Evolutionary conservation across 192 early-diverging fungal species (phyloP).

Genomic region (Linnemannia elongata): DNA sequence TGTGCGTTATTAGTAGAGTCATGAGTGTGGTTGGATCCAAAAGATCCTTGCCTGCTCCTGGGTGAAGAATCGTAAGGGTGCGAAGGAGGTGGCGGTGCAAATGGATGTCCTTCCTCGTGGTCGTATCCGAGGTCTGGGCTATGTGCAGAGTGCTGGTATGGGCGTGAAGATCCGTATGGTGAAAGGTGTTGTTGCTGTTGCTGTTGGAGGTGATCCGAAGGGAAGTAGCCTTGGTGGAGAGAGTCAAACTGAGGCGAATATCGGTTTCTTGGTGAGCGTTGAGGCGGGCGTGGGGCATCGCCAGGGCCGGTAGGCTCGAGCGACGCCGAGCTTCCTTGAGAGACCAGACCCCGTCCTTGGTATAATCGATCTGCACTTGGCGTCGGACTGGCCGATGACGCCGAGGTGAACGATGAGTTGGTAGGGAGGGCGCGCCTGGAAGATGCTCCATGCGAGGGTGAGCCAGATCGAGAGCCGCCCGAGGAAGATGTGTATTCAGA

Average conservation of each 20-base stretch:
- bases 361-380: conserved; percentile 39
- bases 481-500: conserved; percentile 29
- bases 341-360: conserved; percentile 29
- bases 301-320: conserved; percentile 11
- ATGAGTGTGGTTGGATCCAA: conserved; percentile 17
- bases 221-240: neutral
- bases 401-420: conserved; percentile 48
- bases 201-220: neutral
- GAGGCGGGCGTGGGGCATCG: neutral
- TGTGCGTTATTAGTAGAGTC: conserved; percentile 8
- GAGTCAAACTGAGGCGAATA: conserved; percentile 10
- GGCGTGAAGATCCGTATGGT: conserved; percentile 2
- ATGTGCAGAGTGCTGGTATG: neutral
- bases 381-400: conserved; percentile 28
- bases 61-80: neutral
- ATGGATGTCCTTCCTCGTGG: neutral
- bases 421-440: conserved; percentile 27
- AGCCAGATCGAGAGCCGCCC: conserved; percentile 35
- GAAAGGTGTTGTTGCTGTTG: conserved; percentile 3
- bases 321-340: conserved; percentile 33
- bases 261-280: conserved; percentile 1
- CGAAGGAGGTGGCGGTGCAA: neutral
- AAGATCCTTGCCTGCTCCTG: conserved; percentile 34
- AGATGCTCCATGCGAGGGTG: conserved; percentile 27
- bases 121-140: conserved; percentile 9